Conservation (phyloP, 2,329 filamentous ascomycete genomes). For the Myriosclerotinia duriaeana region DNA sequence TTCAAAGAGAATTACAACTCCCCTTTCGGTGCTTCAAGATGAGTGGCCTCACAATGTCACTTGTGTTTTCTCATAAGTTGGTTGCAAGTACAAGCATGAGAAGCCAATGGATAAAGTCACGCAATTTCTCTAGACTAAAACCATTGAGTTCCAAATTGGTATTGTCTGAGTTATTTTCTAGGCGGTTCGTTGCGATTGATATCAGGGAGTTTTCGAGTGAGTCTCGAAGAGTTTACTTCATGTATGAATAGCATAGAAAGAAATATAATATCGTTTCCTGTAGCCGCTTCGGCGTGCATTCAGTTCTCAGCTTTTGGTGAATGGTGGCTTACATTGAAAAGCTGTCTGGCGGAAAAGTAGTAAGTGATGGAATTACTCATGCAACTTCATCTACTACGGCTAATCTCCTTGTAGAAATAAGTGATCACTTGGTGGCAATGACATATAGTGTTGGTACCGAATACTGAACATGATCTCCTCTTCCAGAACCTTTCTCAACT, state of each 20-base stretch:
- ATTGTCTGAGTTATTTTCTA: neutral
- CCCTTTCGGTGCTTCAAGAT: conserved; percentile 53
- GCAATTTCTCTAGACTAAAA: conserved; percentile 46
- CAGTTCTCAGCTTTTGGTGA: neutral
- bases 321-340: neutral
- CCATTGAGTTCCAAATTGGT: neutral
- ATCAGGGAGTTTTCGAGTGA: neutral
- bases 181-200: neutral
- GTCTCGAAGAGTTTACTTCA: neutral
- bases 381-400: neutral
- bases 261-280: neutral
- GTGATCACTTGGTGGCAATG: too few relatives aligned
- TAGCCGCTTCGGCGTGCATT: neutral
- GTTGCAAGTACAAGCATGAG: conserved; percentile 86
- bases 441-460: too few relatives aligned
- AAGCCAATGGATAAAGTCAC: conserved; percentile 71
- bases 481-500: too few relatives aligned
- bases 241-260: neutral
- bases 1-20: too few relatives aligned
- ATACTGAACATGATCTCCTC: too few relatives aligned
- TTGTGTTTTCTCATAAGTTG: conserved; percentile 81
- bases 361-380: neutral
- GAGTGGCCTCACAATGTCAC: conserved; percentile 85
- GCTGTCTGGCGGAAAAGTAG: neutral
- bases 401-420: neutral